phyloP scores from a whole-genome alignment of 106 monocot genomes.

The Acanthochlamys bracteata region DNA sequence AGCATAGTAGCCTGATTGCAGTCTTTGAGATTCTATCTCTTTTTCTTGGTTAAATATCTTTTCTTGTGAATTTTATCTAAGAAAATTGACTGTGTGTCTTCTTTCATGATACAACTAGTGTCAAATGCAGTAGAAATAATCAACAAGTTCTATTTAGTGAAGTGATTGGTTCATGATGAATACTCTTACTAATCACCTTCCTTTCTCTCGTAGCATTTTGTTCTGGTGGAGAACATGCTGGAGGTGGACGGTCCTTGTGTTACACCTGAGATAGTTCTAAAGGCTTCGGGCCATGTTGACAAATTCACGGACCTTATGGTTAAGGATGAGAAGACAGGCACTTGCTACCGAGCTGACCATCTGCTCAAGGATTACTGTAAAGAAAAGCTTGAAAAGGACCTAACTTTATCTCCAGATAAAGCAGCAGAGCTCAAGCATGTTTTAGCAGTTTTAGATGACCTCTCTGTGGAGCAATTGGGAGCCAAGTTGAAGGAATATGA shows the following conservation, averaged over 20 bases:
- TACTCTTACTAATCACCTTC: not conserved
- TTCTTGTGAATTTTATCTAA: not conserved
- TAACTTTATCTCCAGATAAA: conserved; percentile 53
- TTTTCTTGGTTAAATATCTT: not conserved
- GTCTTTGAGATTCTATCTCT: not conserved
- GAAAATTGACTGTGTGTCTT: not conserved
- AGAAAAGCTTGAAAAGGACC: conserved; percentile 89
- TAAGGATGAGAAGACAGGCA: conserved; percentile 90
- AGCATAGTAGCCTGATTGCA: too few species aligned
- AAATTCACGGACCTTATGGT: conserved; percentile 99
- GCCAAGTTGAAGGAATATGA: conserved; percentile 83
- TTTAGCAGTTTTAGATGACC: conserved; percentile 65
- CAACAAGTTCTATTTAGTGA: not conserved
- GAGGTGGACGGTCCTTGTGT: conserved; percentile 92
- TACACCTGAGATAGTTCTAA: conserved; percentile 81
- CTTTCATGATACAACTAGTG: too few species aligned
- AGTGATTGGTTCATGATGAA: not conserved
- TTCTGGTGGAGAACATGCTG: conserved; percentile 94
- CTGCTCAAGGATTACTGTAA: conserved; percentile 89
- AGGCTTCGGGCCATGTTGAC: conserved; percentile 93
- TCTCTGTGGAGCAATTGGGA: conserved; percentile 67
- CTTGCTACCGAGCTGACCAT: conserved; percentile 89
- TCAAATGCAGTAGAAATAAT: too few species aligned
- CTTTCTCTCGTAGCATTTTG: conserved; percentile 60
- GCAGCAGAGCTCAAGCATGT: conserved; percentile 63